Percentiles rank a stretch among this genome's conserved stretches.
Conservation (phyloP, 2,329 filamentous ascomycete species). For the Thielaviopsis musarum region DNA sequence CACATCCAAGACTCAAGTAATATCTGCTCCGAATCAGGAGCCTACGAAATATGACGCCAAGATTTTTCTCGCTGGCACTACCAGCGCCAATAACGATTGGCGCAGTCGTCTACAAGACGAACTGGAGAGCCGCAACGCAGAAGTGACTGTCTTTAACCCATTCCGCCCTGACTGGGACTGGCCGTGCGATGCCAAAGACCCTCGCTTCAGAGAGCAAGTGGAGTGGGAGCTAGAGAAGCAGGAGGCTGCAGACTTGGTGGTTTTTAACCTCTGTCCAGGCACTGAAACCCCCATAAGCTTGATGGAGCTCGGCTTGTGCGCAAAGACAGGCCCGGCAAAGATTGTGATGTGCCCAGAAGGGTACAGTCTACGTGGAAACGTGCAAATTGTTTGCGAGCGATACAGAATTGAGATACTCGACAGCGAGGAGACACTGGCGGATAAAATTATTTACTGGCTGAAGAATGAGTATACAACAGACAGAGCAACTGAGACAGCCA, state of each 20-base stretch:
- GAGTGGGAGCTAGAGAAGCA: slow-evolving; percentile 45
- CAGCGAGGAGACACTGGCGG: slow-evolving; percentile 10
- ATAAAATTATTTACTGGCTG: background rate
- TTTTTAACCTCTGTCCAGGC: slow-evolving; percentile 36
- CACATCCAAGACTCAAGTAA: slow-evolving; percentile 15
- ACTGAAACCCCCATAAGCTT: slow-evolving; percentile 40
- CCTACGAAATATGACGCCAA: slow-evolving; percentile 15
- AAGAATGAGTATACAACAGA: background rate
- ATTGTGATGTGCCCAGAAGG: slow-evolving; percentile 35
- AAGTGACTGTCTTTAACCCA: slow-evolving; percentile 41
- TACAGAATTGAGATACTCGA: slow-evolving; percentile 29
- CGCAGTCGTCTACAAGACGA: slow-evolving; percentile 26
- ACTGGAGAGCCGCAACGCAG: slow-evolving; percentile 22
- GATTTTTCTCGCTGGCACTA: slow-evolving; percentile 44
- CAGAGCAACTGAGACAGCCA: background rate
- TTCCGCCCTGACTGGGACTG: slow-evolving; percentile 41
- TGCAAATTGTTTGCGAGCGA: slow-evolving; percentile 36
- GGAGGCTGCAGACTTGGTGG: slow-evolving; percentile 33
- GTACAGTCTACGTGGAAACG: slow-evolving; percentile 44
- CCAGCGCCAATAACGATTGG: slow-evolving; percentile 33
- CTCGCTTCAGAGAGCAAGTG: slow-evolving; percentile 35
- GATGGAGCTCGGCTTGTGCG: slow-evolving; percentile 42
- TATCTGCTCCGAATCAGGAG: slow-evolving; percentile 18
- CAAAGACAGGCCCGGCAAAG: slow-evolving; percentile 21
- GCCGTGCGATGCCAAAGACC: slow-evolving; percentile 30